Evolutionary conservation across 2,329 filamentous ascomycete species (phyloP), one percentile per base, ranked within the genome.

Genomic region (Cladosporium velox): DNA sequence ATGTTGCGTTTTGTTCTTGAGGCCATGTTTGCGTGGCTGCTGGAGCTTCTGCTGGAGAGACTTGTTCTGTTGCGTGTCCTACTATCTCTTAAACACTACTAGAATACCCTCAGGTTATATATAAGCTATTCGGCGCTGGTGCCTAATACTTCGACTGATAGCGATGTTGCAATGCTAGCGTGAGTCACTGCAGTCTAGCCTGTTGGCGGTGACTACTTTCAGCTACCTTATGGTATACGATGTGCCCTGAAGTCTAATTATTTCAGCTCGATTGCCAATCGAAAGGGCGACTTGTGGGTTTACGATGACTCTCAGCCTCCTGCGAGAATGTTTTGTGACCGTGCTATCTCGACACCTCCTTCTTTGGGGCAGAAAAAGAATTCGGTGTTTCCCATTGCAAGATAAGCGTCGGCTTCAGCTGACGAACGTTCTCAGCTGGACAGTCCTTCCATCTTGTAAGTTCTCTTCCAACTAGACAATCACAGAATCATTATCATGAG

Each of bases 1-100:
- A 73, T 71, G 54, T 76, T 70, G 71, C 75, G 60, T 12, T 30
- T 30, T 12, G 51, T 54, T 54, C 51, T 14, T 30, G 44, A 30
- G 24, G 49, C 35, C 57, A 59, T 59, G 21, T 7, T 59, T 21
- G 34, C 5, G 30, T 34, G 12, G 18, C 14, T 11, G 15, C 28
- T 15, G 11, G 15, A 26, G 24, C 21, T 51, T 49, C 3, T 4
- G 14, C 4, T 6, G 21, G 24, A 2, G 15, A 28, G 10, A 28
- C 4, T 26, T 30, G 18, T 52, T 28, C 49, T 52, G 14, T 14
- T 65, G 24, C 18, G n/a, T 44, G 41, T 21, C n/a, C 1, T 18
- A 7, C 41, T n/a, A 21, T 21, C 7, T 44, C 18, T 18, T 44
- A 8, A 18, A 18, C 6, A 21, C 41, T 10, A 10, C 6, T n/a